Evolutionary conservation across 75 land plant genomes (phyloP).

Genomic region (Cryptomeria japonica): DNA sequence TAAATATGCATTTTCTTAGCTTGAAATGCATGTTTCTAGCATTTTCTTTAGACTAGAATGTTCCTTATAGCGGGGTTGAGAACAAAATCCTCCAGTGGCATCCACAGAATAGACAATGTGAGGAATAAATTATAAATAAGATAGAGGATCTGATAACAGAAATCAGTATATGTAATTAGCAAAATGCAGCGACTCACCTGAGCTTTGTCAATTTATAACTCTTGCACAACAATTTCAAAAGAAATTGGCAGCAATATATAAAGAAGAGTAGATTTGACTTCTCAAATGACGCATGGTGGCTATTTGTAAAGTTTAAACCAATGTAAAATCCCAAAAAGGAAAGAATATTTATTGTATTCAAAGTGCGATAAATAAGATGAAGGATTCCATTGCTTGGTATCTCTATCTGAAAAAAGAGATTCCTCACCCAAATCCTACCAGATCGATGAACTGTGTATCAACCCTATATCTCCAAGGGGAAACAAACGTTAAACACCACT

Average conservation of each 20-base stretch:
- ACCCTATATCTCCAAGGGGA: neutral
- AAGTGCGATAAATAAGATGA: too few relatives aligned
- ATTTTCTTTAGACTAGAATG: slow-evolving; percentile 50
- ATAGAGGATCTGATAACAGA: neutral
- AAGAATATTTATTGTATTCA: neutral
- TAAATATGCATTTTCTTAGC: too few relatives aligned
- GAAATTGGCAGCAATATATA: slow-evolving; percentile 78
- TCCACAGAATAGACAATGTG: slow-evolving; percentile 63
- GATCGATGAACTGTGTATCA: neutral
- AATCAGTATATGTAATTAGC: neutral
- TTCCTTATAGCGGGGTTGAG: slow-evolving; percentile 60
- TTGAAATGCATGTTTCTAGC: slow-evolving; percentile 54
- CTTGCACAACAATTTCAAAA: slow-evolving; percentile 58
- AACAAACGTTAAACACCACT: neutral
- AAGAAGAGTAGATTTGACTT: slow-evolving; percentile 82
- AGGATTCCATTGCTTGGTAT: too few relatives aligned
- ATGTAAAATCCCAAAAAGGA: neutral
- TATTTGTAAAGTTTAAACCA: slow-evolving; percentile 34
- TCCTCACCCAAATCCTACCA: neutral
- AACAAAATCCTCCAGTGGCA: slow-evolving; percentile 73
- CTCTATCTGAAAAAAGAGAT: neutral
- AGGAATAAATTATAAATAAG: neutral
- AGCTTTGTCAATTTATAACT: slow-evolving; percentile 78
- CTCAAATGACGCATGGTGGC: slow-evolving; percentile 56
- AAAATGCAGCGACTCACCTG: slow-evolving; percentile 38